Percentiles rank a stretch among this genome's conserved stretches.
These are phyloP conservation scores for Somion occarium DNA, from an alignment of 1,284 basidiomycete genomes.

Conservation along the genomic window DNA sequence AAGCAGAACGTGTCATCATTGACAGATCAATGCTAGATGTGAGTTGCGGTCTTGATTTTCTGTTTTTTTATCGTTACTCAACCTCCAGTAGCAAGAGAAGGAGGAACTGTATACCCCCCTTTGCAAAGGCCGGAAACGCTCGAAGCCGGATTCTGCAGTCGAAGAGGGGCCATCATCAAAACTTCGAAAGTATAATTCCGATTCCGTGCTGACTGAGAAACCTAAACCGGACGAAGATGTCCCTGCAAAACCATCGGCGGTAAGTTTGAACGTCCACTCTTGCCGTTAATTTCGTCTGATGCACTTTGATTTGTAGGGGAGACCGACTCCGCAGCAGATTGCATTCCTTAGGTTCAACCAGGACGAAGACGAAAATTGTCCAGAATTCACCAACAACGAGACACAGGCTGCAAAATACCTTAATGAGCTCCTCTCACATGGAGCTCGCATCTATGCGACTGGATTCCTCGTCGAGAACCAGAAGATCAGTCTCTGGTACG, in stretches of 20 bases:
- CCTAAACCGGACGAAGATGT: too few species aligned
- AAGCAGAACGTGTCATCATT: neutral
- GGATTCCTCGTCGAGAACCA: neutral
- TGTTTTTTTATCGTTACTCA: neutral
- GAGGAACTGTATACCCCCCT: neutral
- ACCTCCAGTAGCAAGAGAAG: too few species aligned
- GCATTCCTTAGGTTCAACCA: neutral
- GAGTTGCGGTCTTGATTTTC: too few species aligned
- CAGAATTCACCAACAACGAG: neutral
- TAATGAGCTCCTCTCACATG: constrained; percentile 3
- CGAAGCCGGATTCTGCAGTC: neutral
- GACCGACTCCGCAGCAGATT: neutral
- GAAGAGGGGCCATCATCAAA: too few species aligned
- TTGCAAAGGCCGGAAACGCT: neutral
- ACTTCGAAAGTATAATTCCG: too few species aligned
- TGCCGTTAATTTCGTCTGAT: neutral
- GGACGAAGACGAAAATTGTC: neutral
- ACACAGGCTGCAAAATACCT: constrained; percentile 2
- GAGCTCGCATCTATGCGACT: constrained; percentile 1
- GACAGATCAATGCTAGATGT: neutral
- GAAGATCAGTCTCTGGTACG: constrained; percentile 3
- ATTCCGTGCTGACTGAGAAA: too few species aligned
- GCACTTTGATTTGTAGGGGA: neutral
- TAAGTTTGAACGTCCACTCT: neutral
- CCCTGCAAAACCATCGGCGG: neutral